phyloP scores from a whole-genome alignment of 2,329 filamentous ascomycete genomes.

The Diaporthe capsici region DNA sequence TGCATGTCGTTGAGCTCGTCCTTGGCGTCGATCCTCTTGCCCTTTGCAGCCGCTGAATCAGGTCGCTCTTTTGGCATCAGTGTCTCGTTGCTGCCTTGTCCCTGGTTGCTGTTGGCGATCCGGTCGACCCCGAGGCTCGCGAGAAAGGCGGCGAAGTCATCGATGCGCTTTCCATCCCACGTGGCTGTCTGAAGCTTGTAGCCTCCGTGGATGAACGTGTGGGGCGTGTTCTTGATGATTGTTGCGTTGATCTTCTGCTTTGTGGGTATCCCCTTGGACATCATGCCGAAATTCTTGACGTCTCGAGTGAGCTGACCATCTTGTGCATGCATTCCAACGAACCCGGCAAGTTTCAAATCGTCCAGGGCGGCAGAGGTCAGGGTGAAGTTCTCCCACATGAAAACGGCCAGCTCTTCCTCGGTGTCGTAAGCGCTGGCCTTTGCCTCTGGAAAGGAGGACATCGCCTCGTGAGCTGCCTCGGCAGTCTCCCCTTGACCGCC shows the following conservation, averaged over 20 bases:
- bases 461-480: constrained; percentile 43
- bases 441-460: constrained; percentile 41
- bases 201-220: constrained; percentile 45
- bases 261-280: constrained; percentile 25
- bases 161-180: constrained; percentile 44
- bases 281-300: constrained; percentile 38
- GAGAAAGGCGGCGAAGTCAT: constrained; percentile 42
- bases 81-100: constrained; percentile 1
- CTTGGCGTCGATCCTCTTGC: neutral
- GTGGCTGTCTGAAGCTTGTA: constrained; percentile 40
- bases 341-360: constrained; percentile 40
- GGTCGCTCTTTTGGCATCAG: constrained; percentile 24
- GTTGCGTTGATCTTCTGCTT: constrained; percentile 33
- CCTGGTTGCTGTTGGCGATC: neutral
- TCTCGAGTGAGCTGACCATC: constrained; percentile 41
- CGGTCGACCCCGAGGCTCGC: constrained; percentile 35
- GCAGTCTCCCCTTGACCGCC: constrained; percentile 45
- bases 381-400: constrained; percentile 18
- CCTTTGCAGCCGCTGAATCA: neutral
- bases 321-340: constrained; percentile 43
- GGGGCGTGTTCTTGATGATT: constrained; percentile 43
- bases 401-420: neutral
- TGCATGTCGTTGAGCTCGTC: constrained; percentile 39
- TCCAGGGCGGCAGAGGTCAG: neutral
- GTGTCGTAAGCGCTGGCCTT: neutral